Evolutionary conservation across 257 asterid genomes (phyloP), one percentile per base, ranked within the genome.

Genomic region (Plantago elongata): DNA sequence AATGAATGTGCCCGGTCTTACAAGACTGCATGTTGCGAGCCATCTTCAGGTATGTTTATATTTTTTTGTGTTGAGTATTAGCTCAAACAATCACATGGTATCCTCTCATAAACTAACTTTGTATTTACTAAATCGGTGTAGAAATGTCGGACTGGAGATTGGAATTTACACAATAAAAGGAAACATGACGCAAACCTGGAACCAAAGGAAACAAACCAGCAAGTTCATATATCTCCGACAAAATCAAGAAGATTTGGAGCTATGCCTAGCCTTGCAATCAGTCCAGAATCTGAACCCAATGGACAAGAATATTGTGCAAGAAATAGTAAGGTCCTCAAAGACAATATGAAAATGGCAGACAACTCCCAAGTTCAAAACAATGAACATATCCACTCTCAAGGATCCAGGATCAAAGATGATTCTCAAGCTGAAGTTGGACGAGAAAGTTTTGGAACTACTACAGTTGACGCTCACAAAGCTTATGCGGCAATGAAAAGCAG

Each of bases 1-100:
- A 5, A 76, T 76, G 81, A 65, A 76, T 38, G 81, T 68, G 11
- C 81, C 75, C 9, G 75, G 75, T 13, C 81, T 76, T 11, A 72
- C 72, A 1, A 72, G 77, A 65, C 64, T 76, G 77, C 77, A 76
- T 38, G 81, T 76, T 3, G 81, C 81, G 5, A 76, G 81, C 42
- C 81, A 76, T 61, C 75, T 76, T n/a, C 81, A 76, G 68, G 81
- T 75, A 50, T 34, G 8, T 34, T 34, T 5, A 37, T 29, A 7
- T 34, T 34, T 7, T 7, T 6, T 34, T 34, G 4, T 34, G 40
- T 4, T 34, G 8, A 4, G 8, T 14, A 14, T 34, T 27, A 15
- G 9, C 22, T 38, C 45, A 11, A 22, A 34, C 4, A 16, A 13
- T 8, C 9, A 3, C 7, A 34, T 34, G 40, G 13, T 14, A 30